Percentiles rank a stretch among this genome's conserved stretches.
Conservation (phyloP, 2,329 filamentous ascomycete genomes). For the Tolypocladium tropicale region DNA sequence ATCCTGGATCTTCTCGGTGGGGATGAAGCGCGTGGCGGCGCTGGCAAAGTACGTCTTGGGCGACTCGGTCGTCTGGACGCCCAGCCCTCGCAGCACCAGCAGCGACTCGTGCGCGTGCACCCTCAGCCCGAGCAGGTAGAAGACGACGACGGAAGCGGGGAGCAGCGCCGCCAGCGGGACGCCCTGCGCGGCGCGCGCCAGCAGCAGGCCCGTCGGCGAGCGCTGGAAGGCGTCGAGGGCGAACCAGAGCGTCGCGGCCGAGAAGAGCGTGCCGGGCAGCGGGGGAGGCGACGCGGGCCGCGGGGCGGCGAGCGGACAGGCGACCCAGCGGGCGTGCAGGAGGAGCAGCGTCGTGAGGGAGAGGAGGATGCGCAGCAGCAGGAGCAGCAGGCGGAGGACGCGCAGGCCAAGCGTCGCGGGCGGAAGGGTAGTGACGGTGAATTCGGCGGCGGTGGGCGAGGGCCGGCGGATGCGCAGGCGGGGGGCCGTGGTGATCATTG, state of each 20-base stretch:
- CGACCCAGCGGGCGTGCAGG: slow-evolving; percentile 37
- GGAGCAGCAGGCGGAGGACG: slow-evolving; percentile 31
- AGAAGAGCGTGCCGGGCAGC: slow-evolving; percentile 9
- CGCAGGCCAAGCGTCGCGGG: slow-evolving; percentile 36
- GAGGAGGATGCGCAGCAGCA: slow-evolving; percentile 33
- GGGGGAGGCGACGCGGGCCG: slow-evolving; percentile 4
- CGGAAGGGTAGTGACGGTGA: slow-evolving; percentile 78
- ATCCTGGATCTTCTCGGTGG: slow-evolving; percentile 84
- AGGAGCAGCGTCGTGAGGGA: slow-evolving; percentile 32
- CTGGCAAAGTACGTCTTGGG: slow-evolving; percentile 46
- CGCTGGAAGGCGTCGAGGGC: slow-evolving; percentile 14
- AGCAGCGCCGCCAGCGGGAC: slow-evolving; percentile 30
- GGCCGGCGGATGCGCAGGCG: slow-evolving; percentile 56
- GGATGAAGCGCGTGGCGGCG: slow-evolving; percentile 55
- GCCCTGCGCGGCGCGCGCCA: slow-evolving; percentile 18
- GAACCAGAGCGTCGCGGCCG: slow-evolving; percentile 14
- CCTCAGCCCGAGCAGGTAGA: slow-evolving; percentile 35
- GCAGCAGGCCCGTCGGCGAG: slow-evolving; percentile 22
- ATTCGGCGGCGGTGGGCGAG: slow-evolving; percentile 83
- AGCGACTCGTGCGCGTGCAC: slow-evolving; percentile 66
- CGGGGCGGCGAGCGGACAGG: slow-evolving; percentile 17
- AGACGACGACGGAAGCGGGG: slow-evolving; percentile 20
- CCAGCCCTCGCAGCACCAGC: slow-evolving; percentile 77
- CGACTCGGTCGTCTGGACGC: slow-evolving; percentile 75
- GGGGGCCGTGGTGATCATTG: slow-evolving; percentile 49